Base-by-base conservation (phyloP, 2,329 filamentous ascomycete species). In the Grosmannia huntii region DNA sequence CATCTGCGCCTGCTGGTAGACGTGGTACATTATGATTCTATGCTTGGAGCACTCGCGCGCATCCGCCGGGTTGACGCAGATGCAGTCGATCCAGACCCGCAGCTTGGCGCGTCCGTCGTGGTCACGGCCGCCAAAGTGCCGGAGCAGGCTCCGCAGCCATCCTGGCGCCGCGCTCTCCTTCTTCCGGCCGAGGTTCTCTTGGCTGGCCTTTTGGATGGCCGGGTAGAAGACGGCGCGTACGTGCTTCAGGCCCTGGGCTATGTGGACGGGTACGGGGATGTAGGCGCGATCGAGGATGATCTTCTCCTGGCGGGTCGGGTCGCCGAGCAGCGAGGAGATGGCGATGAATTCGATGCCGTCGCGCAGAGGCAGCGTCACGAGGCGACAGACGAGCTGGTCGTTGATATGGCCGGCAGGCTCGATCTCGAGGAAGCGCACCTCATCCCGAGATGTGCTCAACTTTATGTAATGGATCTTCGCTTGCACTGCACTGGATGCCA, bases 11-110 rank as follows among this genome's bases (percentile, higher is more conserved):
- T 31, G 23, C 53, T 55, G 53, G 41, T 55, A 55, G 25, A 55
- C 53, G 53, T 55, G 53, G 19, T 55, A 55, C 53, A 55, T 55
- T 4, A 25, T 55, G 53, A 55, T 10, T 11, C 53, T 21, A 16
- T 55, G 41, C 23, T 55, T 55, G 38, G 53, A 46, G 53, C 23
- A 33, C n/a, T 55, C 53, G 14, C 41, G 28, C 16, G 38, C 23
- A 19, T 55, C n/a, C 10, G 3, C 7, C 12, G 23, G 14, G n/a
- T 55, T 55, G 27, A 55, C 12, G 41, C 53, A 55, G 41, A 55
- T 55, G 38, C 41, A 55, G 53, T 55, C 53, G 41, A 55, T 55
- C 53, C 53, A 55, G 2, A 55, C 27, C 7, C 53, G 53, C 53
- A 55, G 25, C 41, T 48, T 48, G 9, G 53, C 38, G 16, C 25